These are phyloP conservation scores for Aechmea fasciata DNA, from an alignment of 176 grass and related monocot genomes.

Conservation along the genomic window DNA sequence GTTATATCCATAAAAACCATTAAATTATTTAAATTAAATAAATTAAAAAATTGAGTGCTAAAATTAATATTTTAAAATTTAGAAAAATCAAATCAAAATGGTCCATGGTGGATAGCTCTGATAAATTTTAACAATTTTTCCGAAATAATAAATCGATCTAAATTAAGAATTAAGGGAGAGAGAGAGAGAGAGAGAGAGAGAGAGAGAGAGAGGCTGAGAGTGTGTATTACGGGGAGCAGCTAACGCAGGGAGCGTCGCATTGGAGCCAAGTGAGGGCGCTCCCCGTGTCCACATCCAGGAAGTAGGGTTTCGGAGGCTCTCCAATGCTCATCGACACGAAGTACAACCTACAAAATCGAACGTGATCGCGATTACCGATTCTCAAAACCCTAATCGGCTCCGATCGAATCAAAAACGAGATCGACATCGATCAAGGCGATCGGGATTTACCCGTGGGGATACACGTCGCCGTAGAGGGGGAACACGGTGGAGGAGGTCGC, in stretches of 20 bases:
- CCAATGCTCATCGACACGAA: slow-evolving; percentile 68
- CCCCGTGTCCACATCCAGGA: slow-evolving; percentile 85
- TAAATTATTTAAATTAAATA: too few relatives aligned
- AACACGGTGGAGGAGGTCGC: slow-evolving; percentile 40
- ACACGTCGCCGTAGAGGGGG: slow-evolving; percentile 64
- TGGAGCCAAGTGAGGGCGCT: slow-evolving; percentile 94
- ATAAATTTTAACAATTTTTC: too few relatives aligned
- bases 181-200: background rate
- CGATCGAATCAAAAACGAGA: background rate
- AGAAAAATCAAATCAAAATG: too few relatives aligned
- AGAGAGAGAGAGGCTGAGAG: background rate
- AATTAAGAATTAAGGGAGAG: too few relatives aligned
- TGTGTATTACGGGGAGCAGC: slow-evolving; percentile 60
- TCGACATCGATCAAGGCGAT: background rate
- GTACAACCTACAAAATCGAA: slow-evolving; percentile 39
- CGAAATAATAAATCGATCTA: too few relatives aligned
- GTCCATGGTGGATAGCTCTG: too few relatives aligned
- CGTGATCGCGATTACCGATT: background rate
- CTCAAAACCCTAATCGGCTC: background rate
- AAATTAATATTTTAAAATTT: too few relatives aligned
- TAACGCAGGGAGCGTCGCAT: slow-evolving; percentile 75
- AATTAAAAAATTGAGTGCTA: too few relatives aligned
- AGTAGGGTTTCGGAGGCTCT: slow-evolving; percentile 70
- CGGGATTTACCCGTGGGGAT: slow-evolving; percentile 45
- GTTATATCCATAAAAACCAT: too few relatives aligned